phyloP scores from a whole-genome alignment of 352 stramenopile genomes.

The Saprolegnia diclina region DNA sequence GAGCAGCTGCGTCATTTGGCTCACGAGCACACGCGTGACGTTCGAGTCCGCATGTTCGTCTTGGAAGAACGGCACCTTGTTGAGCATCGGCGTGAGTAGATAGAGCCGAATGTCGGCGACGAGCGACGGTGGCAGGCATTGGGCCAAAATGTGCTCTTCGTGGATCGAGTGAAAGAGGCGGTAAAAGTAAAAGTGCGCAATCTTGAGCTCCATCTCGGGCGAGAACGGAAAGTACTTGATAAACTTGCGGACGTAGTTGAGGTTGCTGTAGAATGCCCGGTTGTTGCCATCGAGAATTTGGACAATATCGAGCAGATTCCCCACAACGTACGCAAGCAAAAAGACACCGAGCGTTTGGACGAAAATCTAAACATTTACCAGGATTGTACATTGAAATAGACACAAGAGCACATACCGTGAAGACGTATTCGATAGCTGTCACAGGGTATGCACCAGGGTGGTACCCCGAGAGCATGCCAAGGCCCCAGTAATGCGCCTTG shows the following conservation, averaged over 20 bases:
- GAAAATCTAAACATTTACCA: conserved; percentile 16
- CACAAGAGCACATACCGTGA: conserved; percentile 33
- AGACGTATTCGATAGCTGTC: conserved; percentile 40
- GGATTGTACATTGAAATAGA: neutral
- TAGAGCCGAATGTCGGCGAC: conserved; percentile 65
- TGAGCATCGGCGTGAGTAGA: conserved; percentile 61
- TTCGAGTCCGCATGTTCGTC: conserved; percentile 45
- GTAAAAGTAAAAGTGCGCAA: conserved; percentile 61
- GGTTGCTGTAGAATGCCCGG: conserved; percentile 48
- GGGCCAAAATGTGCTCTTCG: conserved; percentile 55
- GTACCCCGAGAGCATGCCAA: conserved; percentile 54
- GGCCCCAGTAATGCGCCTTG: conserved; percentile 47
- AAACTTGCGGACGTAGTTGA: conserved; percentile 51
- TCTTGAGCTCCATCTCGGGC: conserved; percentile 43
- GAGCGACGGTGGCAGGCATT: conserved; percentile 55
- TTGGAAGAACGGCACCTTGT: conserved; percentile 57
- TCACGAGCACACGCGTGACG: conserved; percentile 63
- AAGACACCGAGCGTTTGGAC: conserved; percentile 42
- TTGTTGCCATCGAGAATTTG: conserved; percentile 51
- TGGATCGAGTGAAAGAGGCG: conserved; percentile 58
- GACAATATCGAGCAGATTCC: conserved; percentile 55
- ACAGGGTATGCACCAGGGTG: conserved; percentile 38
- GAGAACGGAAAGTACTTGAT: conserved; percentile 51
- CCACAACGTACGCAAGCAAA: conserved; percentile 52
- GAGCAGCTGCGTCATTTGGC: conserved; percentile 59